Evolutionary conservation across 2,329 filamentous ascomycete genomes (phyloP).

Genomic region (Curvularia eragrostidis): DNA sequence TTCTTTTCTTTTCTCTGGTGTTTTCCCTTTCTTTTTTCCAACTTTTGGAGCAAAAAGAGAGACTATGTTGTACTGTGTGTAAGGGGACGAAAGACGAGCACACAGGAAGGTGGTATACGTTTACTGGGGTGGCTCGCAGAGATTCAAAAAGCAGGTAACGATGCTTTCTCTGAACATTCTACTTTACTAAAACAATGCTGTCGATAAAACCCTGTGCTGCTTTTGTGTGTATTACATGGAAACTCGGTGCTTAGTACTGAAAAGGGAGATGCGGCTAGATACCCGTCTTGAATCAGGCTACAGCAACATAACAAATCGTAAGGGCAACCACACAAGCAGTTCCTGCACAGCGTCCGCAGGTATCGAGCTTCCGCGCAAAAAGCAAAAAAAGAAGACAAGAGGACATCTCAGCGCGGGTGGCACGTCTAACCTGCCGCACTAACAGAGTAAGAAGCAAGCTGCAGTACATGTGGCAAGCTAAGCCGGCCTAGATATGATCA

Average conservation of each 20-base stretch:
- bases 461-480: not conserved
- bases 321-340: not conserved
- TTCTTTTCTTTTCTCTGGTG: too few relatives aligned
- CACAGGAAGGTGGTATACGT: too few relatives aligned
- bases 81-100: not conserved
- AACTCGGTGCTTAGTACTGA: not conserved
- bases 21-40: too few relatives aligned
- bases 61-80: too few relatives aligned
- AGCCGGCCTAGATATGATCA: not conserved
- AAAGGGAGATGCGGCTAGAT: not conserved
- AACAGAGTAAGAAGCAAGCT: not conserved
- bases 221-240: not conserved
- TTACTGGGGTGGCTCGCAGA: too few relatives aligned
- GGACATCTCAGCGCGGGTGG: not conserved
- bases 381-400: not conserved
- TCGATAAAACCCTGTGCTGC: not conserved
- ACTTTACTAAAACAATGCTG: too few relatives aligned
- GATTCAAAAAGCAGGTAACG: too few relatives aligned
- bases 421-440: not conserved
- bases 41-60: too few relatives aligned
- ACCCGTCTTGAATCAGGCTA: not conserved
- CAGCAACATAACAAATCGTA: not conserved
- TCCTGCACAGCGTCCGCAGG: not conserved
- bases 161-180: too few relatives aligned
- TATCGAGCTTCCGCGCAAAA: not conserved